Evolutionary conservation across 768 basidiomycete species (phyloP).

Genomic region (Hypholoma sublateritium): DNA sequence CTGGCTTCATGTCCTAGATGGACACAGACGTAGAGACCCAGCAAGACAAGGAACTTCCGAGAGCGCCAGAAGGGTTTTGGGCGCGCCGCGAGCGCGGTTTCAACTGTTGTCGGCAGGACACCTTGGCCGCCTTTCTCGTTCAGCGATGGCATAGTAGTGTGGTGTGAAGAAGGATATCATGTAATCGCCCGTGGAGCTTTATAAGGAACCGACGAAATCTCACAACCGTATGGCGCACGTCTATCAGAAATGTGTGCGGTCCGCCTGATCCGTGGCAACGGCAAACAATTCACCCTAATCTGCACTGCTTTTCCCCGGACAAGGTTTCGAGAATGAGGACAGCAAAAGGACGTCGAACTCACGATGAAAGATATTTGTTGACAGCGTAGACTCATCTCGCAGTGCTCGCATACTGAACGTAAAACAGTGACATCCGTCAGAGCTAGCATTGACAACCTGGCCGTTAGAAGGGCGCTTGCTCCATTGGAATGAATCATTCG

Average conservation of each 20-base stretch:
- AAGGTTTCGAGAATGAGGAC: not conserved
- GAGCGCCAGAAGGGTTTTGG: not conserved
- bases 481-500: no score
- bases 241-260: not conserved
- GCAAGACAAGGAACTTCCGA: slow-evolving; percentile 2
- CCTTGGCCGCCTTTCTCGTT: not conserved
- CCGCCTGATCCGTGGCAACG: slow-evolving; percentile 2
- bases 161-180: not conserved
- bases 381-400: no score
- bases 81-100: not conserved
- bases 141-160: not conserved
- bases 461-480: no score
- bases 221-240: slow-evolving; percentile 1
- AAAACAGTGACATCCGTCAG: no score
- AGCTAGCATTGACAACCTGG: no score
- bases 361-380: no score
- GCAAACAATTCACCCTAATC: not conserved
- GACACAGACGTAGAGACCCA: not conserved
- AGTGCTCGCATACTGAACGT: no score
- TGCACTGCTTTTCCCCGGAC: not conserved
- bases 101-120: not conserved
- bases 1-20: not conserved
- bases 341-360: not conserved
- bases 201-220: not conserved
- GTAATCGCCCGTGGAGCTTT: not conserved